Percentiles rank a stretch among this genome's conserved stretches.
These are phyloP conservation scores for Hortaea werneckii DNA, from an alignment of 2,329 filamentous ascomycete species.

Conservation along the genomic window DNA sequence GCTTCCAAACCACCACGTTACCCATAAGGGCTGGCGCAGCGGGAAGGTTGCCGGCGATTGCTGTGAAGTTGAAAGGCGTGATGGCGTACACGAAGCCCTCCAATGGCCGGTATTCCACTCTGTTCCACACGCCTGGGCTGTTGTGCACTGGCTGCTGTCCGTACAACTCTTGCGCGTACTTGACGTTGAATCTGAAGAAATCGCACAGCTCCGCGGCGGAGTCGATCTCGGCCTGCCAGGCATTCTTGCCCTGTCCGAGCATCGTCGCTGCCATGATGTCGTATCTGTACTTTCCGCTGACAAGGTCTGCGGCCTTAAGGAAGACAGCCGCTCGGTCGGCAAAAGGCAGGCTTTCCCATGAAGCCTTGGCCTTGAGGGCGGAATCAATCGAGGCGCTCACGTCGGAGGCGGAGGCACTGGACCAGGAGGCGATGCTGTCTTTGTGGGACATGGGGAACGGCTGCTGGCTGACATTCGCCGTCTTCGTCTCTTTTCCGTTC, in stretches of 20 bases:
- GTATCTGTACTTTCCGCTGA: slow-evolving; percentile 87
- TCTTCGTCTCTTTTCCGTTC: slow-evolving; percentile 57
- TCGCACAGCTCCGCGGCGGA: slow-evolving; percentile 84
- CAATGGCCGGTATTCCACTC: slow-evolving; percentile 76
- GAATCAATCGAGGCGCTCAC: slow-evolving; percentile 72
- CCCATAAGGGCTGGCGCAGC: slow-evolving; percentile 78
- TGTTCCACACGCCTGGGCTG: slow-evolving; percentile 78
- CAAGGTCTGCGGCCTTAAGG: slow-evolving; percentile 87
- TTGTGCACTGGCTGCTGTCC: slow-evolving; percentile 78
- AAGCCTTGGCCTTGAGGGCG: slow-evolving; percentile 73
- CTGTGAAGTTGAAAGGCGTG: slow-evolving; percentile 94
- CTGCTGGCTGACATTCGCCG: slow-evolving; percentile 57
- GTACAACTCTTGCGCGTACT: slow-evolving; percentile 87
- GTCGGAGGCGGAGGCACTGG: slow-evolving; percentile 66
- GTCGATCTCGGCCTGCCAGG: slow-evolving; percentile 98
- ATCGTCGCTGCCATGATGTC: slow-evolving; percentile 95
- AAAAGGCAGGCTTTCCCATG: slow-evolving; percentile 81
- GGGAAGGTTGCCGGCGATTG: slow-evolving; percentile 79
- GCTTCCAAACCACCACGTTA: slow-evolving; percentile 95
- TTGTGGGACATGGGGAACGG: slow-evolving; percentile 74
- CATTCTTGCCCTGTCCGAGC: slow-evolving; percentile 95
- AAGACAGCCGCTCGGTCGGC: slow-evolving; percentile 86
- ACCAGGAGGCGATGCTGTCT: slow-evolving; percentile 69
- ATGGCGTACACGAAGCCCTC: slow-evolving; percentile 95
- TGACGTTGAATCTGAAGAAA: slow-evolving; percentile 83